These are phyloP conservation scores for Phycomyces nitens DNA, from an alignment of 192 early-diverging fungal genomes.

Conservation along the genomic window DNA sequence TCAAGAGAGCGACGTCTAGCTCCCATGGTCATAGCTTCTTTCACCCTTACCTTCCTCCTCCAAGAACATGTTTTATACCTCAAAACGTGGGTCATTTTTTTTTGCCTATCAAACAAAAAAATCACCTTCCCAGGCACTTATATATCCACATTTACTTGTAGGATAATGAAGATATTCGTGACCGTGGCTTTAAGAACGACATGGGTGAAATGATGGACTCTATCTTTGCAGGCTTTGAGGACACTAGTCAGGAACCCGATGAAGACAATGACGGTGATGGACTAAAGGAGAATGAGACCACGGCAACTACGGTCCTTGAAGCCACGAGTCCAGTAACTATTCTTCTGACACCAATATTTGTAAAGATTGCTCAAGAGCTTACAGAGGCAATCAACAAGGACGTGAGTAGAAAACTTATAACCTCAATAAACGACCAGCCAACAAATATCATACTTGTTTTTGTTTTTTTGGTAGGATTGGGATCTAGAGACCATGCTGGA, in stretches of 20 bases:
- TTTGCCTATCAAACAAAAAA: background rate
- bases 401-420: constrained; percentile 35
- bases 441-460: too few relatives aligned
- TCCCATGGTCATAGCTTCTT: constrained; percentile 17
- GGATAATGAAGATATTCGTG: constrained; percentile 2
- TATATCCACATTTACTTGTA: constrained; percentile 1
- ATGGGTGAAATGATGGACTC: background rate
- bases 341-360: constrained; percentile 63
- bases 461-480: constrained; percentile 49
- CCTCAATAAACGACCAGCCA: too few relatives aligned
- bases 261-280: constrained; percentile 8
- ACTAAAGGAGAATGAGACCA: constrained; percentile 35
- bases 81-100: constrained; percentile 26
- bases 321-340: constrained; percentile 53
- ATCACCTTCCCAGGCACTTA: too few relatives aligned
- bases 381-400: constrained; percentile 54
- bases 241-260: background rate
- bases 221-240: background rate
- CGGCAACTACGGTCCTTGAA: constrained; percentile 48
- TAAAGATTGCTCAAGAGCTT: constrained; percentile 64
- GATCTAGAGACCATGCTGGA: constrained; percentile 65
- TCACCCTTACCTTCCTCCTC: constrained; percentile 48
- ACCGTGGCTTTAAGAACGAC: background rate
- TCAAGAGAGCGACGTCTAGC: constrained; percentile 22
- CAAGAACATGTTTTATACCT: constrained; percentile 39